phyloP scores from a whole-genome alignment of 148 eudicot genomes.

The Rhododendron henanense region DNA sequence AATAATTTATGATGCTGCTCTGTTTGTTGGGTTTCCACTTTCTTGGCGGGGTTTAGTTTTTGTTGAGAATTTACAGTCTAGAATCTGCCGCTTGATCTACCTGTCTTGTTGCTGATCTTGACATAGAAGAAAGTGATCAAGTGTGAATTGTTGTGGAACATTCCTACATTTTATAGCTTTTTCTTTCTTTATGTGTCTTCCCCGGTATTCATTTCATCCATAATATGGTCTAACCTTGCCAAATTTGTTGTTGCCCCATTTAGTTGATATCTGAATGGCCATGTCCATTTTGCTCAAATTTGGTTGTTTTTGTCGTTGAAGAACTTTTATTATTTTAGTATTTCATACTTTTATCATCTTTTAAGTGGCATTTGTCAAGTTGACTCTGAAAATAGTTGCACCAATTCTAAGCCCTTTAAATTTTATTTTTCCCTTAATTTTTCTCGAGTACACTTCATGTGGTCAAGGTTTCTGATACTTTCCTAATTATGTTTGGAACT shows the following conservation, averaged over 20 bases:
- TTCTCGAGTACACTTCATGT: background rate
- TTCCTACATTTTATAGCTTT: background rate
- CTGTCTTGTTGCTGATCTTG: background rate
- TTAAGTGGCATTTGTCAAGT: background rate
- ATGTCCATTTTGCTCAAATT: too few relatives aligned
- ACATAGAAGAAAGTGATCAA: background rate
- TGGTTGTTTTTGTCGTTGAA: background rate
- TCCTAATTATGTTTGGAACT: background rate
- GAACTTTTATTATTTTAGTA: background rate
- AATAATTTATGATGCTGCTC: background rate
- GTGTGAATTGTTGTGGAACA: background rate
- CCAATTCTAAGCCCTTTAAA: background rate
- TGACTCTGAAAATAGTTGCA: background rate
- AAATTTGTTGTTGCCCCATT: background rate
- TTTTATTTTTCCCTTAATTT: background rate
- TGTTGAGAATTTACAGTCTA: background rate
- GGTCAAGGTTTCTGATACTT: background rate
- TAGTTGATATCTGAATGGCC: background rate
- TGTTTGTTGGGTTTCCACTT: background rate
- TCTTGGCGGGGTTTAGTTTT: background rate
- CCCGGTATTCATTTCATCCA: background rate
- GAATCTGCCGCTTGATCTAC: conserved; percentile 1
- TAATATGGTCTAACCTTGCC: background rate
- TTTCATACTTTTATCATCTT: background rate
- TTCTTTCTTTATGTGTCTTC: background rate